A percentile compares a stretch with the other conserved stretches of the same genome.
Evolutionary conservation across 192 early-diverging fungal genomes (phyloP).

Genomic region (Chytriomyces confervae): DNA sequence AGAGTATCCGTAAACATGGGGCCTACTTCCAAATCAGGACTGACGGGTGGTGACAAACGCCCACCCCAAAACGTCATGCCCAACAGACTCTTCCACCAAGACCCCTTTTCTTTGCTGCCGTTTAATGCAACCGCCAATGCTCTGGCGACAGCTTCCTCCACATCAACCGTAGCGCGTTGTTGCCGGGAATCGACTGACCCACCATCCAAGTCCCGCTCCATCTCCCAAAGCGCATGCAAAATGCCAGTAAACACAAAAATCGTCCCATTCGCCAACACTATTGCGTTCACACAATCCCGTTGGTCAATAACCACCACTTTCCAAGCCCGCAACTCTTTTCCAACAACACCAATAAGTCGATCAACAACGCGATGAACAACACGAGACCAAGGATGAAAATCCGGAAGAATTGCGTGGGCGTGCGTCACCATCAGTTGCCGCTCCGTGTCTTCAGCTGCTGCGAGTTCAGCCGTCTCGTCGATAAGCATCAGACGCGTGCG

Average conservation of each 20-base stretch:
- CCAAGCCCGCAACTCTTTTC: conserved; percentile 42
- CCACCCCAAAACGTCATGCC: too few relatives aligned
- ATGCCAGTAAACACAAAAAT: conserved; percentile 56
- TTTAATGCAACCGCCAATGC: too few relatives aligned
- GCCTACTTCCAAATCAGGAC: not conserved
- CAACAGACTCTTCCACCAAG: too few relatives aligned
- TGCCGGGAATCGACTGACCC: not conserved
- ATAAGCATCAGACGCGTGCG: conserved; percentile 50
- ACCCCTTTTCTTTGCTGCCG: too few relatives aligned
- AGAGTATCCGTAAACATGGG: conserved; percentile 36
- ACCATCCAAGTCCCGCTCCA: not conserved
- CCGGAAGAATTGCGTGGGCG: conserved; percentile 28
- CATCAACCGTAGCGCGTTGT: too few relatives aligned
- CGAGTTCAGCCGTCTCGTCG: conserved; percentile 37
- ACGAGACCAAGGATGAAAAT: not conserved
- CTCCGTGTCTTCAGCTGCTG: conserved; percentile 33
- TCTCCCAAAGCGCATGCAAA: conserved; percentile 15
- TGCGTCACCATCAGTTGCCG: conserved; percentile 17
- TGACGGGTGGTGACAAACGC: not conserved
- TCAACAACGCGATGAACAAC: not conserved
- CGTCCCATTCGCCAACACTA: conserved; percentile 47
- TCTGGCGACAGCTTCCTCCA: too few relatives aligned
- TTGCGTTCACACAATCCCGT: conserved; percentile 46
- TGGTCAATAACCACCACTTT: conserved; percentile 47
- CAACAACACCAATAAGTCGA: conserved; percentile 9